Evolutionary conservation across 768 basidiomycete genomes (phyloP), one percentile per base, ranked within the genome.

Genomic region (Saitozyma sp.): DNA sequence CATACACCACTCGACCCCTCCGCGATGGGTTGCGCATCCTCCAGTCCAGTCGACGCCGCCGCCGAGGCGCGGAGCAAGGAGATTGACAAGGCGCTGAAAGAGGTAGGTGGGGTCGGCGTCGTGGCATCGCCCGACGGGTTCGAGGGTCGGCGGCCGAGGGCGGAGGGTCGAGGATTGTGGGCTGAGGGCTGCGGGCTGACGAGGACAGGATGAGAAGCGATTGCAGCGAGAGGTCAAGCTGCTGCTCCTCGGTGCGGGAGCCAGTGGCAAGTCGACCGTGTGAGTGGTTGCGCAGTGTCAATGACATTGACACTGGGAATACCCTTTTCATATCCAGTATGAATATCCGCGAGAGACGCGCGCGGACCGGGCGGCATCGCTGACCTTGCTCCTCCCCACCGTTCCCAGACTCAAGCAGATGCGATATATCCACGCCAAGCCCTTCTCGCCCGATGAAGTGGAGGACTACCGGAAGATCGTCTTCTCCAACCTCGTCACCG

Each of bases 251-350:
- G 93, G 93, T 49, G 93, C 93, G 49, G 93, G 93, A 38, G 93
- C 95, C 76, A 90, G 89, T 40, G 93, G 93, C 20, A 97, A 96
- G 80, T 91, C 89, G 7, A 96, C 93, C 9, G 84, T 96, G 73
- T 71, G 46, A 63, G 70, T 56, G 49, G 38, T 29, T 2, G 29
- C 29, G 29, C 29, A 29, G 29, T 29, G n/a, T n/a, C n/a, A n/a
- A n/a, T n/a, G n/a, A n/a, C n/a, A n/a, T n/a, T n/a, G 29, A 29
- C 29, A 29, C 29, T 29, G 29, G 29, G 29, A 29, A 29, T 29
- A 29, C 29, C 29, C 29, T 2, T 29, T 29, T 29, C n/a, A n/a
- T n/a, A n/a, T n/a, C 29, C 29, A 29, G 29, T 29, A 29, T 29
- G 29, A 29, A 29, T 5, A 2, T 29, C 29, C 2, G 5, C 2